Evolutionary conservation across 306 rosid species (phyloP).

Genomic region (Prunus mume): DNA sequence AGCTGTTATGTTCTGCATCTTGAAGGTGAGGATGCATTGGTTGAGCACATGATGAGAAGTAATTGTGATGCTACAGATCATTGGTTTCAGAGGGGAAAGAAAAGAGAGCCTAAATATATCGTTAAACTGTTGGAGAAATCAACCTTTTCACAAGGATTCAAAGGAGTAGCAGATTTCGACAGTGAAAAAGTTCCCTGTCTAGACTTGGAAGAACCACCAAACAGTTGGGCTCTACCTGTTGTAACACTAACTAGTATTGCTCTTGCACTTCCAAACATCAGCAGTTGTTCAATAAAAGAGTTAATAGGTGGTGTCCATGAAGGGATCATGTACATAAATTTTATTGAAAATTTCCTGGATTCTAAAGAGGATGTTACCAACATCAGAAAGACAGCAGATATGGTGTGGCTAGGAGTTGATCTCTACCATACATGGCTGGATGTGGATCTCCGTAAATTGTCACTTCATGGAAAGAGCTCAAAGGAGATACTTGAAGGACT

Average conservation of each 20-base stretch:
- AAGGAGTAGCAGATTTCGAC: slow-evolving; percentile 56
- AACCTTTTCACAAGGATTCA: slow-evolving; percentile 51
- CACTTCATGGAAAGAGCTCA: slow-evolving; percentile 39
- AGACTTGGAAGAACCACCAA: slow-evolving; percentile 47
- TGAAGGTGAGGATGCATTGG: slow-evolving; percentile 79
- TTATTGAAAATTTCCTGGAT: slow-evolving; percentile 51
- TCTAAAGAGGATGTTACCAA: slow-evolving; percentile 39
- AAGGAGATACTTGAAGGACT: slow-evolving; percentile 51
- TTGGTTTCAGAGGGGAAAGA: slow-evolving; percentile 64
- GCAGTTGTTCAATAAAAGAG: slow-evolving; percentile 26
- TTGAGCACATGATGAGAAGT: slow-evolving; percentile 50
- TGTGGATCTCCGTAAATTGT: slow-evolving; percentile 57
- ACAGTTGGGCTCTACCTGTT: slow-evolving; percentile 78
- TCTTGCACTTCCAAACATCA: slow-evolving; percentile 56
- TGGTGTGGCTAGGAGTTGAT: slow-evolving; percentile 68
- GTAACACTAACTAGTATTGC: slow-evolving; percentile 71
- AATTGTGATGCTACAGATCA: slow-evolving; percentile 63
- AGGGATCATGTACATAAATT: slow-evolving; percentile 49
- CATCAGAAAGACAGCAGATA: slow-evolving; percentile 52
- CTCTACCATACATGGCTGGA: slow-evolving; percentile 67
- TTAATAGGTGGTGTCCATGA: slow-evolving; percentile 45
- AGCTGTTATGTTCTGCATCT: slow-evolving; percentile 74
- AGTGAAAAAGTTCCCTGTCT: slow-evolving; percentile 48
- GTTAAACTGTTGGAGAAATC: slow-evolving; percentile 51
- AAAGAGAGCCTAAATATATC: slow-evolving; percentile 49